Base-by-base conservation (phyloP, 768 basidiomycete genomes). In the Saitozyma sp. region DNA sequence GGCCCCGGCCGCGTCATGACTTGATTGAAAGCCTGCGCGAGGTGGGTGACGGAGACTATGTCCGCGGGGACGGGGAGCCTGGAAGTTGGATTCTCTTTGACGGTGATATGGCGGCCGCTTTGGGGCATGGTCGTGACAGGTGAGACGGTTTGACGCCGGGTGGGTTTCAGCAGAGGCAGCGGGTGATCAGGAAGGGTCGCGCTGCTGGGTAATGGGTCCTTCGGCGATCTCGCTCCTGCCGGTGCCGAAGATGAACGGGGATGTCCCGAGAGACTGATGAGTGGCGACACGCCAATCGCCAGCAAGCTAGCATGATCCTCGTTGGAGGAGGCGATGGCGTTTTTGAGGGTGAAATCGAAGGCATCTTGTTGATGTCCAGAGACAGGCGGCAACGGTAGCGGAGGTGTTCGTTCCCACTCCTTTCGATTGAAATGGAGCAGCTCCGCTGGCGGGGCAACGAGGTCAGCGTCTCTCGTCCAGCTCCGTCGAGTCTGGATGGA, bases 401-500 rank as follows among this genome's bases (percentile, higher is more conserved):
- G 60, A 45, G 64, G 56, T 16, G 64, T 62, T 17, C 50, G 52
- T 41, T 54, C 38, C 9, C 58, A 43, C 49, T 46, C 17, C 38
- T 43, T 56, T 8, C 58, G 50, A 48, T 67, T 61, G 40, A 67
- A 62, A 3, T 14, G 20, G 10, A 63, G 58, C 14, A 40, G 56
- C 13, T n/a, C 14, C 16, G 50, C 13, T 3, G 50, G 16, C 42
- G 50, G 59, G 14, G 43, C 16, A 51, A 40, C n/a, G 16, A 17
- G 10, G 17, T 38, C 10, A 16, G 16, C 17, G 38, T 19, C 19
- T 5, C 58, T 20, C 37, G 58, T 42, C 14, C 52, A 49, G 39
- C 61, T 62, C 14, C 65, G 53, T 19, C 60, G 1, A 39, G 65
- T 62, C 48, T 66, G 65, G 8, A 66, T 58, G 52, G 56, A 59